Conservation (phyloP, 2,329 filamentous ascomycete species). For the Neonectria punicea region DNA sequence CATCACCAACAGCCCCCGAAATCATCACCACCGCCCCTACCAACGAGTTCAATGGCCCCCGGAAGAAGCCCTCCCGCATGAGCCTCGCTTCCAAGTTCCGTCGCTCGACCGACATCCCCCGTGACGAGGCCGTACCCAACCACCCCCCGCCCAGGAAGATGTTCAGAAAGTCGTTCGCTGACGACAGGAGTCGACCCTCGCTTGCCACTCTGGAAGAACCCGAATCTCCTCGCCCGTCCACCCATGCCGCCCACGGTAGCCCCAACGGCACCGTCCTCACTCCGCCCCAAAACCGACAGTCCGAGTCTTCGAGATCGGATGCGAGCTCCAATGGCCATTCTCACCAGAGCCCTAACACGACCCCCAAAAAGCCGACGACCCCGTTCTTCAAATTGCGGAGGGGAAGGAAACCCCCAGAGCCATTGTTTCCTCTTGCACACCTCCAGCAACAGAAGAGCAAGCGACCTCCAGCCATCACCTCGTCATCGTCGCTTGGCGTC, state of each 20-base stretch:
- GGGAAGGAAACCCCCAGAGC: constrained; percentile 77
- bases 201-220: constrained; percentile 67
- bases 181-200: constrained; percentile 46
- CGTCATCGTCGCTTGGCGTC: constrained; percentile 55
- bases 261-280: constrained; percentile 58
- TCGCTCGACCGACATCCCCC: constrained; percentile 60
- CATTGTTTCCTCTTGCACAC: constrained; percentile 86
- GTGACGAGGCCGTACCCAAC: constrained; percentile 41
- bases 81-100: constrained; percentile 64
- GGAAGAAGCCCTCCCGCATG: constrained; percentile 67
- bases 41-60: constrained; percentile 64
- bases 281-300: constrained; percentile 57
- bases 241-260: constrained; percentile 39
- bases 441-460: constrained; percentile 79
- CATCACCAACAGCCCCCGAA: constrained; percentile 62
- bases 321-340: constrained; percentile 76
- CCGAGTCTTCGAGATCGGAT: constrained; percentile 90
- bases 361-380: constrained; percentile 70
- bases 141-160: constrained; percentile 33
- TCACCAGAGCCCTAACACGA: constrained; percentile 69
- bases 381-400: constrained; percentile 86
- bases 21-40: constrained; percentile 96
- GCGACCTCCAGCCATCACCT: constrained; percentile 49
- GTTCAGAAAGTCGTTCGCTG: constrained; percentile 58
- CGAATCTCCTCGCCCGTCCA: constrained; percentile 45